Conservation (phyloP, 2,329 filamentous ascomycete species). For the Verticillium zaregamsianum region DNA sequence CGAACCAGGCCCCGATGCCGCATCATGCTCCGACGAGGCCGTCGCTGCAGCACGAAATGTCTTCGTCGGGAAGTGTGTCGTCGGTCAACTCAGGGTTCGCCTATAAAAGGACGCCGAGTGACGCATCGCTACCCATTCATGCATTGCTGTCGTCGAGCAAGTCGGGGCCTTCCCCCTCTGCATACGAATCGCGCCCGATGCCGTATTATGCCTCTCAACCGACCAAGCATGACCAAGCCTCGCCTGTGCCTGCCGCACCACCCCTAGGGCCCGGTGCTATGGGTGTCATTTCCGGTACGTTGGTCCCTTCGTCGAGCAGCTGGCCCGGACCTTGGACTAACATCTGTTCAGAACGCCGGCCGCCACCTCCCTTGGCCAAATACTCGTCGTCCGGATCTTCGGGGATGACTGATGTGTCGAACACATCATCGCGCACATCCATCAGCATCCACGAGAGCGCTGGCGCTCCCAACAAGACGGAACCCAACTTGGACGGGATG, state of each 20-base stretch:
- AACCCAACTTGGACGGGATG: conserved; percentile 47
- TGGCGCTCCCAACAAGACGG: conserved; percentile 6
- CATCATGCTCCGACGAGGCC: conserved; percentile 21
- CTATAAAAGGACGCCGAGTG: conserved; percentile 41
- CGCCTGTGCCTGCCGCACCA: background rate
- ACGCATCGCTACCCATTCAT: conserved; percentile 51
- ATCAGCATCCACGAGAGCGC: conserved; percentile 8
- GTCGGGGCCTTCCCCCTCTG: conserved; percentile 15
- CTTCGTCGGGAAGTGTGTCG: conserved; percentile 37
- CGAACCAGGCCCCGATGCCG: background rate
- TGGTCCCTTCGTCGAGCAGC: background rate
- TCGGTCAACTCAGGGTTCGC: conserved; percentile 23
- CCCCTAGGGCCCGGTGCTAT: background rate
- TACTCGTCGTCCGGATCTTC: conserved; percentile 10
- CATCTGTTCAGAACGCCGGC: conserved; percentile 8
- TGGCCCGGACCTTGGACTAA: conserved; percentile 6
- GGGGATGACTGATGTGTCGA: conserved; percentile 8
- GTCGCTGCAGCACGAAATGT: conserved; percentile 39
- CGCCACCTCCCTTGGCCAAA: conserved; percentile 9
- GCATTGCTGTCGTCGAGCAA: conserved; percentile 44
- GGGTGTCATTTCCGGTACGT: conserved; percentile 7
- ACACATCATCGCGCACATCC: conserved; percentile 9
- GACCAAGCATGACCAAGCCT: background rate
- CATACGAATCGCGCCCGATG: conserved; percentile 12
- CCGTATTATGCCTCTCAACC: conserved; percentile 4